Percentiles rank a stretch among this genome's conserved stretches.
phyloP scores from a whole-genome alignment of 2,329 filamentous ascomycete species.

The Alternaria postmessia region DNA sequence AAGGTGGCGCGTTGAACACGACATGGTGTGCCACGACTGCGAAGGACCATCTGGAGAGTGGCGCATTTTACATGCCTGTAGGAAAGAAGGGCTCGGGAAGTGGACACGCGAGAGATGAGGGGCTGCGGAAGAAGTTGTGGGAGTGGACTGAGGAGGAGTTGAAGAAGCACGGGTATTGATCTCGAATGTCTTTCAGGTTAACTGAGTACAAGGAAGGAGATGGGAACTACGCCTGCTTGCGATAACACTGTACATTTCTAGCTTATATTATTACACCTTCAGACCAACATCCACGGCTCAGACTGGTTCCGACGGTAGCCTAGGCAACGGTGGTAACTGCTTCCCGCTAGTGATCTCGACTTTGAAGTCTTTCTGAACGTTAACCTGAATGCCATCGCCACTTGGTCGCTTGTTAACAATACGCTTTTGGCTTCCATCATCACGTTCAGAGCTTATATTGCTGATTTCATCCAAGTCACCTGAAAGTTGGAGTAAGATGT shows the following conservation, averaged over 20 bases:
- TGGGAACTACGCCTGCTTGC: neutral
- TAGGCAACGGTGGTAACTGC: neutral
- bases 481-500: no score
- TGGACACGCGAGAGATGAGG: conserved; percentile 36
- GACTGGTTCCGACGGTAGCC: neutral
- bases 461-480: conserved; percentile 4
- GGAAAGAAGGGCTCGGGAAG: conserved; percentile 37
- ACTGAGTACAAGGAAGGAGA: neutral
- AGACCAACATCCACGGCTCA: neutral
- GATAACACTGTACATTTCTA: neutral
- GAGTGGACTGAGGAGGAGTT: conserved; percentile 50
- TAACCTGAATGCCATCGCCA: conserved; percentile 6
- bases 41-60: conserved; percentile 50
- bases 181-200: neutral
- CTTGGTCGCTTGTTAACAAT: neutral
- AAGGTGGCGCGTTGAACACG: conserved; percentile 52
- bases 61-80: conserved; percentile 54
- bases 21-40: conserved; percentile 53
- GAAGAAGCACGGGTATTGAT: conserved; percentile 41
- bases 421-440: conserved; percentile 5
- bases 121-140: conserved; percentile 49
- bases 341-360: conserved; percentile 1
- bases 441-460: neutral
- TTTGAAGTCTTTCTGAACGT: conserved; percentile 10
- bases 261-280: neutral